Evolutionary conservation across 441 rosid genomes (phyloP).

Genomic region (Metrosideros polymorpha): DNA sequence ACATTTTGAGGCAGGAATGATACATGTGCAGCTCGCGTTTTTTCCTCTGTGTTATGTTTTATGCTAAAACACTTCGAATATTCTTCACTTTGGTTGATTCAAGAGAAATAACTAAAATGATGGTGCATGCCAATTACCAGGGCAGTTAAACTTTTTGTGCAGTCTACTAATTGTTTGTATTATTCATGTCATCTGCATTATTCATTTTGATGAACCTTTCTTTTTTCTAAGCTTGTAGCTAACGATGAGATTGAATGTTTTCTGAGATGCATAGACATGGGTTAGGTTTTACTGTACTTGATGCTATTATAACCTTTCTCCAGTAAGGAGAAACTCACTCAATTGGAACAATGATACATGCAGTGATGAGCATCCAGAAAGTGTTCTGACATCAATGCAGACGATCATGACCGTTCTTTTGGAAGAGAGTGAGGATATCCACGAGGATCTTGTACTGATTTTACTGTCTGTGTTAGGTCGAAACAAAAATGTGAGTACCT

Average conservation of each 20-base stretch:
- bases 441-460: conserved; percentile 70
- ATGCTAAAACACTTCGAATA: not conserved
- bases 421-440: conserved; percentile 94
- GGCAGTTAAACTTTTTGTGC: not conserved
- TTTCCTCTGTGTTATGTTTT: not conserved
- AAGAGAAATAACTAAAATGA: not conserved
- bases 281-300: not conserved
- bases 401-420: conserved; percentile 78
- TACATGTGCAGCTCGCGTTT: not conserved
- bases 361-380: conserved; percentile 97
- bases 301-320: not conserved
- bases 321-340: not conserved
- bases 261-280: not conserved
- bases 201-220: not conserved
- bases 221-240: not conserved
- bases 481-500: conserved; percentile 59
- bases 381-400: conserved; percentile 88
- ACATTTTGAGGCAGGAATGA: not conserved
- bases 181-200: not conserved
- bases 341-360: not conserved
- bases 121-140: not conserved
- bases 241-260: not conserved
- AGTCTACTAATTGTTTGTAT: not conserved
- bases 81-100: not conserved
- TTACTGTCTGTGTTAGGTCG: conserved; percentile 78